Evolutionary conservation across 306 rosid genomes (phyloP), one percentile per base, ranked within the genome.

Genomic region (Herpetospermum pedunculosum): DNA sequence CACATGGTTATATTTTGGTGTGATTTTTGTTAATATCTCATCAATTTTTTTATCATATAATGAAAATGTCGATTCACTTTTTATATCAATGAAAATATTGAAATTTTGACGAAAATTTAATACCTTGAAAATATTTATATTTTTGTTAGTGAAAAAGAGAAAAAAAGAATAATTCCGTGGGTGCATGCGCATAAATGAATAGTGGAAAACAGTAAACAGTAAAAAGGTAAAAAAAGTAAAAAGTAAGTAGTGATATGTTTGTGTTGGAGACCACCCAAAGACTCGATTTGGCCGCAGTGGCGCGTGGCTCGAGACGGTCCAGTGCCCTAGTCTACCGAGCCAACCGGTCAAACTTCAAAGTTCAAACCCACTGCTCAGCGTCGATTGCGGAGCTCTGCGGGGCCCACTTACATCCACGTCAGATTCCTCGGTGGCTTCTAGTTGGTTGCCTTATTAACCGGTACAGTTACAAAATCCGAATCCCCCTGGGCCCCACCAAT

Each of bases 251-350:
- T 14, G 13, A 60, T 8, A 13, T n/a, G n/a, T n/a, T 9, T 9
- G 70, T n/a, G 41, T 35, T 19, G 48, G 70, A 63, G 70, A 63
- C 29, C 70, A 32, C 68, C 68, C 8, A 35, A 37, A 19, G 28
- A 1, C 0, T 34, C 10, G 57, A 14, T 70, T 29, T 8, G 41
- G 58, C 4, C 2, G 16, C 13, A 23, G 19, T 21, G 43, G 87
- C 81, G 81, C 71, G 96, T 85, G 90, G 92, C 89, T 90, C 86
- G 87, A 86, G 88, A 83, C 76, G 53, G 25, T 14, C n/a, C 53
- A 37, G 7, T 18, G 16, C 13, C 23, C 48, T 26, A 69, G 49
- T 75, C 86, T 85, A 70, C 83, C 60, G 4, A 69, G 29, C 75
- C 71, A 69, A 0, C 74, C 62, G 83, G 77, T 77, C 67, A 80